Evolutionary conservation across 2,329 filamentous ascomycete genomes (phyloP), one percentile per base, ranked within the genome.

Genomic region (Aspergillus texensis): DNA sequence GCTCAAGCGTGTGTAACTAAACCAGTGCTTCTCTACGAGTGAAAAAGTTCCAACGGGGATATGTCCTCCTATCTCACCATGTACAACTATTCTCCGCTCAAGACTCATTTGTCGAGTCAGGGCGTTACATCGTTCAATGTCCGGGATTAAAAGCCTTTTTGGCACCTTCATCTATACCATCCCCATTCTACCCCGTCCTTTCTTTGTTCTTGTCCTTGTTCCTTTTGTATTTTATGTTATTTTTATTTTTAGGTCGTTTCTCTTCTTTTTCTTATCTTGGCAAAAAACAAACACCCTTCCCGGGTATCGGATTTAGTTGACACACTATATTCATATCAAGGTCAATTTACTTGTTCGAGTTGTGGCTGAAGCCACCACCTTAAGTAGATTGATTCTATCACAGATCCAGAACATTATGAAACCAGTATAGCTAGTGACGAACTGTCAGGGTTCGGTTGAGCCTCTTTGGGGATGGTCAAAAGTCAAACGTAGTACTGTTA

Each of bases 1-100:
- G 59, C 50, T 57, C 34, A 48, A 48, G 58, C 60, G 45, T 34
- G 16, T 34, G 16, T 34, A 12, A 48, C 26, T 50, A 58, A 34
- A 28, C 36, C 21, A 36, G 32, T 39, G 16, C 34, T 39, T 41
- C 52, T 32, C 28, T 32, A 32, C 28, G 5, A 52, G 11, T 34
- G 28, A 28, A 52, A 48, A 34, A 10, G 16, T 21, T 30, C 48
- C n/a, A n/a, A 52, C 10, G 26, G 28, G 11, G 48, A 30, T 52
- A 34, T 32, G 12, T 55, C 52, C 11, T 14, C 32, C 30, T 16
- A 24, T 19, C 30, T 19, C n/a, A 36, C 32, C 52, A 14, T 39
- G 52, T 39, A 39, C 32, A 55, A 8, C 30, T 36, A n/a, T 28
- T 34, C 52, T 34, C 32, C 52, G 32, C 28, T 24, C 30, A 14